These are phyloP conservation scores for Globisporangium viniferum DNA, from an alignment of 352 stramenopile species.

Conservation along the genomic window DNA sequence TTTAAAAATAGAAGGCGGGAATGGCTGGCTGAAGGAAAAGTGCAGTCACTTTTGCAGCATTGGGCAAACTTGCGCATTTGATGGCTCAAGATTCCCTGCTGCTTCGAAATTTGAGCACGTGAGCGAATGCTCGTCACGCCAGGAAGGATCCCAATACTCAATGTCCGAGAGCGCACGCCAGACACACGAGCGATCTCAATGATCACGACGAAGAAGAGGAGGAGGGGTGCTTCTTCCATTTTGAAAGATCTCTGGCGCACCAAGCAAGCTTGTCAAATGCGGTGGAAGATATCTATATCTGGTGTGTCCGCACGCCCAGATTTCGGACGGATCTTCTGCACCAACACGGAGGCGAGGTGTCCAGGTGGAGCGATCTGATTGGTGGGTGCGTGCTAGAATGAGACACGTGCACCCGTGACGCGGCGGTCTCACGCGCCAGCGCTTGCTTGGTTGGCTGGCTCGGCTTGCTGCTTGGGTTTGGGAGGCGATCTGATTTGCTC, in stretches of 20 bases:
- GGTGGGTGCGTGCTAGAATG: not conserved
- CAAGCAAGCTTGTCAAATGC: not conserved
- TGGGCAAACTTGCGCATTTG: not conserved
- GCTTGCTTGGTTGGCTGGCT: not conserved
- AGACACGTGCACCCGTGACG: constrained; percentile 7
- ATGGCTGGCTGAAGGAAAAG: constrained; percentile 3
- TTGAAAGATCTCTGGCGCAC: too few relatives aligned
- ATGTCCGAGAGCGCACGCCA: not conserved
- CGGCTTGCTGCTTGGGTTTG: constrained; percentile 3
- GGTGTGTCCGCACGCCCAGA: constrained; percentile 6
- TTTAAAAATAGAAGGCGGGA: not conserved
- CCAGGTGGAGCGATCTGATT: constrained; percentile 7
- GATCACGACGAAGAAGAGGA: not conserved
- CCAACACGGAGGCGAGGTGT: not conserved
- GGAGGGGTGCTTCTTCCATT: too few relatives aligned
- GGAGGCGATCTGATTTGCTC: not conserved
- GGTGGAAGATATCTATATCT: not conserved
- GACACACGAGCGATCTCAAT: not conserved
- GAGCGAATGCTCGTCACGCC: not conserved
- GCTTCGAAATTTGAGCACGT: not conserved
- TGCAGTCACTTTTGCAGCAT: too few relatives aligned
- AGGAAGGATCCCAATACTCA: not conserved
- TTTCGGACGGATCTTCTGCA: not conserved
- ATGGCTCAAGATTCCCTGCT: not conserved
- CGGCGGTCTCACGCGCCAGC: not conserved